A percentile compares a stretch with the other conserved stretches of the same genome.
Evolutionary conservation across 345 rosid genomes (phyloP).

Genomic region (Passiflora organensis): DNA sequence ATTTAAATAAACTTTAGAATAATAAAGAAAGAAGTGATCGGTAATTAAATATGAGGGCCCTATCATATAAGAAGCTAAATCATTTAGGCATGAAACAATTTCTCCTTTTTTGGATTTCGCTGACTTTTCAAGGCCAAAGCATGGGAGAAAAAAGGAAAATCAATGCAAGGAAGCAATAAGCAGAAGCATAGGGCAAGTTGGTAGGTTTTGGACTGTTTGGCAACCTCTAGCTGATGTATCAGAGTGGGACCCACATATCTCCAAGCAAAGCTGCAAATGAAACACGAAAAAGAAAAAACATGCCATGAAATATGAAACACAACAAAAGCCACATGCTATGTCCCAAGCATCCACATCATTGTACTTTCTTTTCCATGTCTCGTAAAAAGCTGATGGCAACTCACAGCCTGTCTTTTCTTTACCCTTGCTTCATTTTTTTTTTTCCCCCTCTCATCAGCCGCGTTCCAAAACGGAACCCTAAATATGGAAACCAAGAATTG

Average conservation of each 20-base stretch:
- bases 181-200: background rate
- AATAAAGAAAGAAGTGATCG: too few relatives aligned
- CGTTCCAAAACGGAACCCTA: slow-evolving; percentile 29
- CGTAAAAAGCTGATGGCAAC: slow-evolving; percentile 31
- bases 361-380: slow-evolving; percentile 19
- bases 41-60: background rate
- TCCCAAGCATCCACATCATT: slow-evolving; percentile 9
- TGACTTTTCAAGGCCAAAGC: background rate
- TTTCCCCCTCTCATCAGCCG: background rate
- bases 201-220: slow-evolving; percentile 1
- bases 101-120: background rate
- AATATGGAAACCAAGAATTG: slow-evolving; percentile 29
- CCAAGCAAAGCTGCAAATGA: slow-evolving; percentile 13
- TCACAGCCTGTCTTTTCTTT: slow-evolving; percentile 29
- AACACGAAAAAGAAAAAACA: slow-evolving; percentile 26
- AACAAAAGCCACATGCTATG: slow-evolving; percentile 37
- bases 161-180: background rate
- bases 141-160: background rate
- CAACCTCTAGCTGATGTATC: background rate
- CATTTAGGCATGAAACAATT: background rate
- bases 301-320: slow-evolving; percentile 48
- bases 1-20: background rate
- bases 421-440: slow-evolving; percentile 8
- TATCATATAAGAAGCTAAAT: background rate
- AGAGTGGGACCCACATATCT: slow-evolving; percentile 1